phyloP scores from a whole-genome alignment of 345 rosid species.

The Salix caprea region DNA sequence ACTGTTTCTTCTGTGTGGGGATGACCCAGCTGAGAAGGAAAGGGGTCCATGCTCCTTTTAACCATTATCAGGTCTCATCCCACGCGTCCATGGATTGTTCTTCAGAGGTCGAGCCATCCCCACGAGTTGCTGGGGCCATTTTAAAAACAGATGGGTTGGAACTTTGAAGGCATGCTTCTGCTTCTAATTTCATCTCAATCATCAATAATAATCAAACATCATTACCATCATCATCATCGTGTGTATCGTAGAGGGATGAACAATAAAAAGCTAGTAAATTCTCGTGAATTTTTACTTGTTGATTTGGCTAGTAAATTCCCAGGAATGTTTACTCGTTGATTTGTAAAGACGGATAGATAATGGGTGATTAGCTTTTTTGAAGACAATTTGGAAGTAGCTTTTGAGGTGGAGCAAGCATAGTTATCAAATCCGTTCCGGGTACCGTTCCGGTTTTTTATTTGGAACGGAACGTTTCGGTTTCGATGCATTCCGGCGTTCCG shows the following conservation, averaged over 20 bases:
- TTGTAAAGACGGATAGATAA: neutral
- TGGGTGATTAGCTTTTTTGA: neutral
- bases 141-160: no score
- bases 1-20: neutral
- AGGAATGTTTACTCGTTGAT: neutral
- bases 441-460: no score
- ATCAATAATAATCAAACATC: neutral
- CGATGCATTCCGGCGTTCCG: no score
- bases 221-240: neutral
- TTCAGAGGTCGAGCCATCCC: neutral
- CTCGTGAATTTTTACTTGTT: neutral
- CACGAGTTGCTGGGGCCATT: neutral
- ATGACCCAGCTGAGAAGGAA: neutral
- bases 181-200: neutral
- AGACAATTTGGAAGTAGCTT: no score
- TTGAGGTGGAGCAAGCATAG: neutral
- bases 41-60: neutral
- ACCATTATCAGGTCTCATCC: neutral
- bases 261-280: neutral
- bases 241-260: neutral
- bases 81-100: neutral
- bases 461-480: no score
- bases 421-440: no score
- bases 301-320: neutral
- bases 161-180: neutral